Base-by-base conservation (phyloP, 164 flowering plant genomes). In the Magnolia changhungtana region DNA sequence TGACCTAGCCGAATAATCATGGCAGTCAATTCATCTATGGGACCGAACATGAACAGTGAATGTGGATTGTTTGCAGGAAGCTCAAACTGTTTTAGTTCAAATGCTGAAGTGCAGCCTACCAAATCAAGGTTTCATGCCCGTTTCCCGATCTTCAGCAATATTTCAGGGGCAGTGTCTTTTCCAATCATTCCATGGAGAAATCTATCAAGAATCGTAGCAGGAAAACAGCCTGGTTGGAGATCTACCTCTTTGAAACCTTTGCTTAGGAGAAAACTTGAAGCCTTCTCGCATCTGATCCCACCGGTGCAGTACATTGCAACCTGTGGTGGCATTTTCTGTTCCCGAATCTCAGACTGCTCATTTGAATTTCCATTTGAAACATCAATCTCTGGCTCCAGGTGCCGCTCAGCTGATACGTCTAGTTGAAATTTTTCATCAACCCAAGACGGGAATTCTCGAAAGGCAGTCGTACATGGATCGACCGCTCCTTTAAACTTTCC, bases 221-320 rank as follows among this genome's bases (percentile, higher is more conserved):
- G 27, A 72, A 72, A 52, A 10, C 9, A 23, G 63, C 29, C 14
- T 21, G 61, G 66, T 10, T 50, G 55, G 51, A n/a, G 68, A 74
- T 72, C 74, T 68, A 95, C 99, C 99, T 94, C 98, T 83, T 92
- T 84, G 79, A 94, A 90, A 73, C 98, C 98, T 84, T 92, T 89
- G 84, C 87, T 86, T 61, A 94, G 88, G 79, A 96, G 96, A 84
- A 86, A 90, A 81, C 99, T 96, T 24, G 99, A 88, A 75, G 98
- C 99, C 85, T 96, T 96, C 88, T 94, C 99, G 78, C 99, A 96
- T 73, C 98, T 86, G 77, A 96, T 96, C 74, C 99, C 97, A 82
- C 99, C 97, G 11, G 99, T 93, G 87, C 99, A 96, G 77, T 96
- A 96, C 99, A 96, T 96, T 27, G 99, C 99, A 78, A 96, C 96